Evolutionary conservation across 176 grass and related monocot species (phyloP), one percentile per base, ranked within the genome.

Genomic region (Avena eriantha): DNA sequence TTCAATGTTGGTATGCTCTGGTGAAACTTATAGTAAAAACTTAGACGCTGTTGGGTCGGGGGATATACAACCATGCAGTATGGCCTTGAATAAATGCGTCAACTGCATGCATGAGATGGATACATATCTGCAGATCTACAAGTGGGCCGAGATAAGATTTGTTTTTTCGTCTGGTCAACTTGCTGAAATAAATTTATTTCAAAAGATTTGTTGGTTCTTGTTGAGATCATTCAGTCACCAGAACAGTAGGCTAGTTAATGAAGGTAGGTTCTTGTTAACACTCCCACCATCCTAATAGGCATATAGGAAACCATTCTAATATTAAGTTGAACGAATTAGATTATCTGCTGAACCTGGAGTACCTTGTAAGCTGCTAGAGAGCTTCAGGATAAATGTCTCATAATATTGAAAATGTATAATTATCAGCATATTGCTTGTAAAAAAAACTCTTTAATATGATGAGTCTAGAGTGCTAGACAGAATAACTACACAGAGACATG

Each of bases 131-230:
- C 17, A 47, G 70, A 76, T 75, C 41, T 63, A 49, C 54, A 31
- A 49, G 41, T 60, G 47, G 67, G 57, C 47, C n/a, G 56, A n/a
- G 56, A 76, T 64, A 10, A 74, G 70, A 18, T 17, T 59, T 73
- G 17, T 24, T 16, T 46, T 57, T 19, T 63, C 17, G 7, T 63
- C 21, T 74, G 54, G 39, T 74, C 69, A 60, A 74, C 54, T 47
- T 68, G 10, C 26, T 51, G 21, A 81, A 50, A 68, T 64, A 36
- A 50, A 17, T 23, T n/a, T 51, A 9, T 55, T 82, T 69, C 80
- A 69, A 70, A 69, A 82, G 45, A 82, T 69, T 82, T 54, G 47
- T 26, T 81, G 45, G 64, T 39, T 82, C 33, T 23, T 70, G 63
- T 49, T 21, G 12, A 69, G 48, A 39, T 69, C 4, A 22, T 51